phyloP scores from a whole-genome alignment of 345 rosid genomes.

The Arabis alpina region DNA sequence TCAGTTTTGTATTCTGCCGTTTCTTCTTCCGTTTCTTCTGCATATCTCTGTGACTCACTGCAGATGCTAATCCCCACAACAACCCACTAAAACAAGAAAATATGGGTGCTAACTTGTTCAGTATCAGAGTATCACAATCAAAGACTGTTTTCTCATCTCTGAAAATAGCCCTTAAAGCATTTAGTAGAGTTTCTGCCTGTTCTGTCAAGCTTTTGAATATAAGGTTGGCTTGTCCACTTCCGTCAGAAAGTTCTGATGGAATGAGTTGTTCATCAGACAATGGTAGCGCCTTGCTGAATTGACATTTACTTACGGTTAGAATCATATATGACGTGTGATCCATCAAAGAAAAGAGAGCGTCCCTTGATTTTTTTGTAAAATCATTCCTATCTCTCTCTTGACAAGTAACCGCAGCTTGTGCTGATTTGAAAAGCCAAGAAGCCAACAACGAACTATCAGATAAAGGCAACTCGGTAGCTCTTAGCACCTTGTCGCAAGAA shows the following conservation, averaged over 20 bases:
- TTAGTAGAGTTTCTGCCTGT: constrained; percentile 54
- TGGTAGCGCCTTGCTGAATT: constrained; percentile 43
- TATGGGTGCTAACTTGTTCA: constrained; percentile 53
- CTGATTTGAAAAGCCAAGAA: constrained; percentile 81
- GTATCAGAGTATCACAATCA: constrained; percentile 42
- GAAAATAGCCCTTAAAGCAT: constrained; percentile 48
- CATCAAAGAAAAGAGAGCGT: constrained; percentile 58
- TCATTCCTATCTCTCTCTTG: constrained; percentile 26
- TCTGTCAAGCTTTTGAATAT: constrained; percentile 61
- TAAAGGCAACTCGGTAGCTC: constrained; percentile 46
- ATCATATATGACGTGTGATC: constrained; percentile 79
- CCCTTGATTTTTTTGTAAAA: constrained; percentile 41
- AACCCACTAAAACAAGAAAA: constrained; percentile 76
- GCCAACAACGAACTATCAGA: constrained; percentile 53
- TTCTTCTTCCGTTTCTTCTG: constrained; percentile 44
- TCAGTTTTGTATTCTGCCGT: constrained; percentile 47
- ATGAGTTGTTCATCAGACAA: constrained; percentile 37
- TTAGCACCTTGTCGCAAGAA: constrained; percentile 52
- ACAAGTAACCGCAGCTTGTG: constrained; percentile 46
- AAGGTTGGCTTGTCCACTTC: constrained; percentile 49
- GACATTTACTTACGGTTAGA: constrained; percentile 56
- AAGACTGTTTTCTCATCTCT: constrained; percentile 39
- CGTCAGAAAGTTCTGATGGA: constrained; percentile 45
- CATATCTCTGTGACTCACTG: constrained; percentile 46
- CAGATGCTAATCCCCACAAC: constrained; percentile 85